A percentile compares a stretch with the other conserved stretches of the same genome.
Conservation (phyloP, 2,329 filamentous ascomycete species). For the Hypoxylon sp. region DNA sequence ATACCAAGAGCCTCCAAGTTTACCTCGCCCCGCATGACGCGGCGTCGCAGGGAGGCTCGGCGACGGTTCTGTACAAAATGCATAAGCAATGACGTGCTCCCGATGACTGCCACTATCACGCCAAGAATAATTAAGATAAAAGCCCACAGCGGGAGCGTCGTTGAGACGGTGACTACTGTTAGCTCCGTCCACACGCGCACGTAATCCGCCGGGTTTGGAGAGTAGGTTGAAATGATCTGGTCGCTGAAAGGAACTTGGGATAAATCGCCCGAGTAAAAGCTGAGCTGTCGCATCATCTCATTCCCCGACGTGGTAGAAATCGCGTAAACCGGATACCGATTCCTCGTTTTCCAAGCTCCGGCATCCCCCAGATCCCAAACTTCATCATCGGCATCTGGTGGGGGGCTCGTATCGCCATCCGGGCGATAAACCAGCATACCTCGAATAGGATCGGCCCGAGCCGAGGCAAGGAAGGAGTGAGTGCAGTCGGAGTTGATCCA, state of each 20-base stretch:
- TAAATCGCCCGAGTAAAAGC: conserved; percentile 80
- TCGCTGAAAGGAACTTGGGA: conserved; percentile 66
- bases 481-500: conserved; percentile 83
- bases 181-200: conserved; percentile 68
- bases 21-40: conserved; percentile 80
- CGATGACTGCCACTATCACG: conserved; percentile 73
- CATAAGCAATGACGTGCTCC: conserved; percentile 74
- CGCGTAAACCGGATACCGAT: conserved; percentile 83
- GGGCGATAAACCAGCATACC: conserved; percentile 71
- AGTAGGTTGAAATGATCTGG: conserved; percentile 64
- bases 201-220: conserved; percentile 65
- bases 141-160: conserved; percentile 80
- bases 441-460: conserved; percentile 65
- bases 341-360: conserved; percentile 74
- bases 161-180: conserved; percentile 54
- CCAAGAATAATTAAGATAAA: conserved; percentile 77
- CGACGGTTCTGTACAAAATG: conserved; percentile 78
- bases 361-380: conserved; percentile 77
- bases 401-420: conserved; percentile 63
- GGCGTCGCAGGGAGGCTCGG: conserved; percentile 70
- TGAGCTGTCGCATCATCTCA: conserved; percentile 74
- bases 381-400: conserved; percentile 70
- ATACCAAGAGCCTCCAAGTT: conserved; percentile 88
- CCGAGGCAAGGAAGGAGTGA: conserved; percentile 71
- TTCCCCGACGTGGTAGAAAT: conserved; percentile 73